Base-by-base conservation (phyloP, 164 flowering plant genomes). In the Tetracentron sinense region DNA sequence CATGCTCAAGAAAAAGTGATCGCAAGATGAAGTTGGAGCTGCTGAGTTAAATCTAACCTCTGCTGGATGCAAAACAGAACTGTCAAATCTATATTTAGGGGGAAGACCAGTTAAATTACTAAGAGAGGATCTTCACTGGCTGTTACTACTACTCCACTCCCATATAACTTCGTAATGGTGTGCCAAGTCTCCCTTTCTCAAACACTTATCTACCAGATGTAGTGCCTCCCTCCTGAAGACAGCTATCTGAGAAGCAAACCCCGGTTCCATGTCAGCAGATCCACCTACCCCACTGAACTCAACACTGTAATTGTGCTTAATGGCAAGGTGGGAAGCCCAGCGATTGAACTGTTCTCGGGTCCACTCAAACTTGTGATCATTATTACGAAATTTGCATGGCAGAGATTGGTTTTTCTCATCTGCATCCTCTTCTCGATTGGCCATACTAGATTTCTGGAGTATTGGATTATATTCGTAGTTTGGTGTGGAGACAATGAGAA, bases 291-390 rank as follows among this genome's bases (percentile, higher is more conserved):
- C 99, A 68, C 92, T 77, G 73, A 85, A 90, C 61, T 90, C 90
- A 4, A 95, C 99, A 53, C 64, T 70, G 74, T 92, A 90, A 50
- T 77, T 75, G 73, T 92, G 90, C 65, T 62, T 84, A 42, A 48
- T 28, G 0, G 97, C 97, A 33, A 92, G 69, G 10, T 81, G 73
- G 21, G 82, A 50, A 38, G 99, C 97, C 98, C 99, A 90, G 31
- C 42, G 35, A 15, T 79, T 75, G 63, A 95, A 95, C 75, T 95
- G 94, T 62, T 75, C 80, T 25, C 97, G 75, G 0, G 98, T 88
- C 99, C 98, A 95, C 76, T 95, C 98, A 62, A 95, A 95, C 72
- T 95, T 95, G 78, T 95, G 99, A 59, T 95, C 99, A 69, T 83
- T 87, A 78, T 95, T 95, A 28, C 96, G 89, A 67, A 95, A 95